A percentile compares a stretch with the other conserved stretches of the same genome.
Conservation (phyloP, 345 rosid species). For the Hevea brasiliensis region DNA sequence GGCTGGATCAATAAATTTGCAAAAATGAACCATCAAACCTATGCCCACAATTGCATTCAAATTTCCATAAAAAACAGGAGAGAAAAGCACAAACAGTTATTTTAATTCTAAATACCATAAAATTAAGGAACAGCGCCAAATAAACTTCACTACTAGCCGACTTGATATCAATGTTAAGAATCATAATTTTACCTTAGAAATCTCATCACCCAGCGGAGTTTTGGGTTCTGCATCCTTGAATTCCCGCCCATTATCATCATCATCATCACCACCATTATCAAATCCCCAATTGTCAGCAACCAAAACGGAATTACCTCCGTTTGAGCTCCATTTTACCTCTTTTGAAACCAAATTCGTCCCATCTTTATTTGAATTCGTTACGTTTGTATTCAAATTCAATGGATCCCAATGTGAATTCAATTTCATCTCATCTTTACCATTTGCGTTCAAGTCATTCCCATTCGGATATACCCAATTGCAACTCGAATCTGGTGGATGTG, state of each 20-base stretch:
- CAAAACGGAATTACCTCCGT: conserved; percentile 5
- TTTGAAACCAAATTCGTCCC: conserved; percentile 6
- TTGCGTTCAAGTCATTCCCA: conserved; percentile 13
- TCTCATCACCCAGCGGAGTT: conserved; percentile 6
- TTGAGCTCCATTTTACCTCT: neutral
- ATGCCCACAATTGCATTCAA: neutral
- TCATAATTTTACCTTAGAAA: conserved; percentile 28
- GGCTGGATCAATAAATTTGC: conserved; percentile 21
- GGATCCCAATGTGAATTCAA: conserved; percentile 9
- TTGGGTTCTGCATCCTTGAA: conserved; percentile 34
- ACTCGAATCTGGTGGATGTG: neutral
- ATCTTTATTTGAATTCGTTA: conserved; percentile 21
- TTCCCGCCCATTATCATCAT: conserved; percentile 41
- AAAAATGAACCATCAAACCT: conserved; percentile 16
- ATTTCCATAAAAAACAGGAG: neutral
- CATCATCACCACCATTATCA: conserved; percentile 3
- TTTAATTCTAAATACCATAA: neutral
- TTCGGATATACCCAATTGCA: conserved; percentile 8
- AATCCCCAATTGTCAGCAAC: neutral
- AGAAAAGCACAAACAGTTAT: neutral
- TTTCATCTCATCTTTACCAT: neutral
- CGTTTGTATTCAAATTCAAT: conserved; percentile 23
- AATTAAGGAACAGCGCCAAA: neutral
- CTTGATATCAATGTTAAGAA: neutral
- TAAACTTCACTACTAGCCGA: neutral